Conservation (phyloP, 108 stramenopile species). For the Aurantiochytrium sp. region DNA sequence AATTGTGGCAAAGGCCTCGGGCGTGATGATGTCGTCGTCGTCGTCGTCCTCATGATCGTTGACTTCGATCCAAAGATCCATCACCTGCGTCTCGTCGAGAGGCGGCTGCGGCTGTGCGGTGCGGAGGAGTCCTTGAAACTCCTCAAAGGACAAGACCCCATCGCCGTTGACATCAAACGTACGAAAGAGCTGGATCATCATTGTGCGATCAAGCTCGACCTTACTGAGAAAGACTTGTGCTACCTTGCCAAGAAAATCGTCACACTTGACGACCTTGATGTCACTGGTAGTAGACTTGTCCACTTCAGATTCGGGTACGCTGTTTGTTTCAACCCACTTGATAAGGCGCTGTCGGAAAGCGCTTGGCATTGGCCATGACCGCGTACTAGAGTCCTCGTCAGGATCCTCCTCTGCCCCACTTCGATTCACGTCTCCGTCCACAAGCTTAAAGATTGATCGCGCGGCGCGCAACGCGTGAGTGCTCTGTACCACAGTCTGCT, state of each 20-base stretch:
- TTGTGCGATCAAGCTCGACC: background rate
- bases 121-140: background rate
- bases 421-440: background rate
- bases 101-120: background rate
- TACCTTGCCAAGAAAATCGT: background rate
- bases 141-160: background rate
- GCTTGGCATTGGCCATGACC: background rate
- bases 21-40: background rate
- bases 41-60: conserved; percentile 9
- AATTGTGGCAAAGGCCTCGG: background rate
- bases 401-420: background rate
- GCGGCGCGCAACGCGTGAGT: background rate
- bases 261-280: background rate
- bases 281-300: background rate
- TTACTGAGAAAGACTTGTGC: background rate
- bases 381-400: background rate
- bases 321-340: background rate
- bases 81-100: background rate
- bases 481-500: background rate
- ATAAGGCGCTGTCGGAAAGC: background rate
- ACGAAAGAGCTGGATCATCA: background rate
- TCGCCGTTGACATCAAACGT: background rate
- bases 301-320: background rate
- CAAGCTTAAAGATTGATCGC: background rate
- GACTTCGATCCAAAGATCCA: conserved; percentile 18